Percentiles rank a stretch among this genome's conserved stretches.
These are phyloP conservation scores for Somion occarium DNA, from an alignment of 1,284 basidiomycete genomes.

Conservation along the genomic window DNA sequence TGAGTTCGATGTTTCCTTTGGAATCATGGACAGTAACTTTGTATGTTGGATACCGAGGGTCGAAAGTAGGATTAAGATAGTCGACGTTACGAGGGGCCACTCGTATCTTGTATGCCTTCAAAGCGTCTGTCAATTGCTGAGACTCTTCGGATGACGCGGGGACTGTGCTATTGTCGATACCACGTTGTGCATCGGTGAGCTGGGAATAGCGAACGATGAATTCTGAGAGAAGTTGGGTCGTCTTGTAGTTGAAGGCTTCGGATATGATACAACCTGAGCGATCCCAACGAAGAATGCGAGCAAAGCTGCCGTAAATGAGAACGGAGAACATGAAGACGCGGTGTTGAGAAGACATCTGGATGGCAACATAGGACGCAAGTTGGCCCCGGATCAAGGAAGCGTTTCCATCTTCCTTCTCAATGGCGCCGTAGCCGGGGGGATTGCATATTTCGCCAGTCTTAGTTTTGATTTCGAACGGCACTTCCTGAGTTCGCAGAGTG, in stretches of 20 bases:
- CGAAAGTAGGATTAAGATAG: neutral
- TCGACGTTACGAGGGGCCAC: neutral
- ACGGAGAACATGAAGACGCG: neutral
- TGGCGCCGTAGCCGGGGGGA: too few relatives aligned
- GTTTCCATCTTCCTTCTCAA: too few relatives aligned
- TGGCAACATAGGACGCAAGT: neutral
- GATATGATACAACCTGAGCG: neutral
- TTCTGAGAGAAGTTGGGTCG: neutral
- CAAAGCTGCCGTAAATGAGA: neutral
- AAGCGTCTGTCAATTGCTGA: neutral
- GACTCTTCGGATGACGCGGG: neutral
- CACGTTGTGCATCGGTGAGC: neutral
- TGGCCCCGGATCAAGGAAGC: too few relatives aligned
- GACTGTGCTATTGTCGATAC: neutral
- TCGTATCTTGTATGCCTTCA: neutral
- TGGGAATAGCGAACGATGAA: slow-evolving; percentile 13
- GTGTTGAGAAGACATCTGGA: neutral
- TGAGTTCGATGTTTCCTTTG: neutral
- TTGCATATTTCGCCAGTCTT: too few relatives aligned
- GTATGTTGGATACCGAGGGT: neutral
- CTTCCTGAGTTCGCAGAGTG: too few relatives aligned
- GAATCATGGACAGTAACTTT: neutral
- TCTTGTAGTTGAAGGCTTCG: neutral
- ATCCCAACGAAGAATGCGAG: slow-evolving; percentile 2
- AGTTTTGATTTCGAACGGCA: too few relatives aligned